A percentile compares a stretch with the other conserved stretches of the same genome.
These are phyloP conservation scores for Starmerella ratchasimensis DNA, from an alignment of 805 yeast species.

Conservation along the genomic window DNA sequence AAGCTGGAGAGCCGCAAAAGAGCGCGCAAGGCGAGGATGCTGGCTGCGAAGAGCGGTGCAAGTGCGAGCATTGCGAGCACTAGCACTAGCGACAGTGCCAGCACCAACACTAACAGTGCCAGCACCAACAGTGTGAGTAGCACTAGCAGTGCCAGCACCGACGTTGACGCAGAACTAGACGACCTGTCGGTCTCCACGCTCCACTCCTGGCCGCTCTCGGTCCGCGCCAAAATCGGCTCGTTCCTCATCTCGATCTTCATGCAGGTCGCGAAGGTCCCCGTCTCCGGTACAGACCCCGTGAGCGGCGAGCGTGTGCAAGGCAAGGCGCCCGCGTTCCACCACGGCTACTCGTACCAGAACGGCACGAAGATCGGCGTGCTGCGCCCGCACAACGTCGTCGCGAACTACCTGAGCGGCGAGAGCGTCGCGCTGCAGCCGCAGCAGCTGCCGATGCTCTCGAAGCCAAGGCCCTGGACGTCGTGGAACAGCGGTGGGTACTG, in stretches of 20 bases:
- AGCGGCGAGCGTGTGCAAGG: conserved; percentile 56
- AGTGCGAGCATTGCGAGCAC: too few species aligned
- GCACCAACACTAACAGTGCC: background rate
- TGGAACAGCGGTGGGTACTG: conserved; percentile 78
- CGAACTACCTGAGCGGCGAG: conserved; percentile 53
- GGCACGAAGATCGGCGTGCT: conserved; percentile 76
- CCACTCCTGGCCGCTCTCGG: conserved; percentile 40
- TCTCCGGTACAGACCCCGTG: conserved; percentile 66
- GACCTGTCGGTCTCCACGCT: background rate
- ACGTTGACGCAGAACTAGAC: background rate
- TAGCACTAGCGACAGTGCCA: background rate
- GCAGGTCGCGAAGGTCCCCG: conserved; percentile 71
- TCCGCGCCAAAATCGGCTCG: conserved; percentile 67
- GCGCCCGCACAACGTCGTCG: conserved; percentile 56
- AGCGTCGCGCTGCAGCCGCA: conserved; percentile 64
- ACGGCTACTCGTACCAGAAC: conserved; percentile 65
- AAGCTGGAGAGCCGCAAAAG: conserved; percentile 21
- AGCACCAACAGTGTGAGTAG: background rate
- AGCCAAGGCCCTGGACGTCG: conserved; percentile 78
- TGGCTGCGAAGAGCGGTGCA: background rate
- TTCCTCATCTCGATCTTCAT: conserved; percentile 58
- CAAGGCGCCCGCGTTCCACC: conserved; percentile 79
- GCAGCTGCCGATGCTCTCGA: conserved; percentile 77
- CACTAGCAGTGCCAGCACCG: background rate
- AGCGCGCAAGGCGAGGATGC: background rate